Conservation (phyloP, 805 yeast genomes). For the Priceomyces fermenticarens region DNA sequence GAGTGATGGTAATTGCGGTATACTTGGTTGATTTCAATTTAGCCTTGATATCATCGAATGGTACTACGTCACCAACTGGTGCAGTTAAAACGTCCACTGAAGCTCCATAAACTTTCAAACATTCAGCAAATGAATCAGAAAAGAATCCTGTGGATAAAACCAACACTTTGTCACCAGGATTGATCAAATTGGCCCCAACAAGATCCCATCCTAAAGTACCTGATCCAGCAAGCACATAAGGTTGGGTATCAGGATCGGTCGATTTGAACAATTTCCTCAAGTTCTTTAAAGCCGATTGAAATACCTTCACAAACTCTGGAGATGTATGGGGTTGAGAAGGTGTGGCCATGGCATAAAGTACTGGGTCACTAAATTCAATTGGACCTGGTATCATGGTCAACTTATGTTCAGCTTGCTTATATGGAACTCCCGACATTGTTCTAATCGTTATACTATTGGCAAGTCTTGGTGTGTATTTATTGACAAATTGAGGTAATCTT, state of each 20-base stretch:
- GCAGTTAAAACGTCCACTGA: slow-evolving; percentile 74
- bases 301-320: slow-evolving; percentile 73
- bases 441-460: not conserved
- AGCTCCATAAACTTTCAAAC: slow-evolving; percentile 68
- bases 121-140: slow-evolving; percentile 77
- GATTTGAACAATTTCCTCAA: slow-evolving; percentile 76
- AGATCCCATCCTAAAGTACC: slow-evolving; percentile 97
- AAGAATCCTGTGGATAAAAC: slow-evolving; percentile 90
- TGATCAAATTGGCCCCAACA: slow-evolving; percentile 71
- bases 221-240: slow-evolving; percentile 80
- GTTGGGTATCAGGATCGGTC: slow-evolving; percentile 61
- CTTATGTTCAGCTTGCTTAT: slow-evolving; percentile 42
- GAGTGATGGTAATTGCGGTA: slow-evolving; percentile 79
- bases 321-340: slow-evolving; percentile 90
- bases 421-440: slow-evolving; percentile 30
- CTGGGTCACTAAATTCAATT: slow-evolving; percentile 76
- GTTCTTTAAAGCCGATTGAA: slow-evolving; percentile 64
- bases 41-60: slow-evolving; percentile 51
- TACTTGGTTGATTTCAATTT: slow-evolving; percentile 54
- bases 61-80: slow-evolving; percentile 68
- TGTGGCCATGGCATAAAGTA: slow-evolving; percentile 73
- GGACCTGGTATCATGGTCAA: slow-evolving; percentile 80
- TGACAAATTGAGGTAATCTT: slow-evolving; percentile 1
- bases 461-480: slow-evolving; percentile 2
- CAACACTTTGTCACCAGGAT: slow-evolving; percentile 65